A percentile compares a stretch with the other conserved stretches of the same genome.
phyloP scores from a whole-genome alignment of 1,284 basidiomycete species.

The Blastosporella zonata region DNA sequence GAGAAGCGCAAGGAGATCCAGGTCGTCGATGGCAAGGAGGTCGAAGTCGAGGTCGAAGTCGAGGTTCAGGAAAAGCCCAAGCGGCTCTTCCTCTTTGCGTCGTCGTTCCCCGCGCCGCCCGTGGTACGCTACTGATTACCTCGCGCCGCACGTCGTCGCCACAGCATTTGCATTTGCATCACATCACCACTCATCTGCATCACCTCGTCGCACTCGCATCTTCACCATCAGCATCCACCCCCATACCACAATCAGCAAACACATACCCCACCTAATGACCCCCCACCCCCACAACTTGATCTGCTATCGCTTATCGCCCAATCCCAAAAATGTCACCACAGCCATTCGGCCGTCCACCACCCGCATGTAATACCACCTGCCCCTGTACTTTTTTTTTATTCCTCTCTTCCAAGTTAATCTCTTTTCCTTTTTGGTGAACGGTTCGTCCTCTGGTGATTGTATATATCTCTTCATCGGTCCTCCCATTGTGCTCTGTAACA shows the following conservation, averaged over 20 bases:
- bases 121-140: conserved; percentile 3
- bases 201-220: conserved; percentile 4
- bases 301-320: conserved; percentile 17
- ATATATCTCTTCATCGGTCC: conserved; percentile 7
- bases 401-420: not conserved
- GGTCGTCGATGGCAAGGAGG: conserved; percentile 53
- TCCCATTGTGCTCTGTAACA: conserved; percentile 6
- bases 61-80: conserved; percentile 34
- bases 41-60: conserved; percentile 52
- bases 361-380: conserved; percentile 13
- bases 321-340: conserved; percentile 12
- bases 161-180: conserved; percentile 3
- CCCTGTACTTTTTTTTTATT: conserved; percentile 17
- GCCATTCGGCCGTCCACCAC: not conserved
- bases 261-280: conserved; percentile 14
- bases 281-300: not conserved
- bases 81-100: conserved; percentile 36
- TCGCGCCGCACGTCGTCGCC: conserved; percentile 11
- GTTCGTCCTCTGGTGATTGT: conserved; percentile 11
- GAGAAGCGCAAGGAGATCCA: conserved; percentile 53
- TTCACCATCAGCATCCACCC: too few relatives aligned
- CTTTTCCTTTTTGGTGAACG: conserved; percentile 12
- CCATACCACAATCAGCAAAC: conserved; percentile 19
- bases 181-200: conserved; percentile 7
- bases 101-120: conserved; percentile 10